phyloP scores from a whole-genome alignment of 495 filamentous ascomycete genomes.

The Penicillium cataractarum region DNA sequence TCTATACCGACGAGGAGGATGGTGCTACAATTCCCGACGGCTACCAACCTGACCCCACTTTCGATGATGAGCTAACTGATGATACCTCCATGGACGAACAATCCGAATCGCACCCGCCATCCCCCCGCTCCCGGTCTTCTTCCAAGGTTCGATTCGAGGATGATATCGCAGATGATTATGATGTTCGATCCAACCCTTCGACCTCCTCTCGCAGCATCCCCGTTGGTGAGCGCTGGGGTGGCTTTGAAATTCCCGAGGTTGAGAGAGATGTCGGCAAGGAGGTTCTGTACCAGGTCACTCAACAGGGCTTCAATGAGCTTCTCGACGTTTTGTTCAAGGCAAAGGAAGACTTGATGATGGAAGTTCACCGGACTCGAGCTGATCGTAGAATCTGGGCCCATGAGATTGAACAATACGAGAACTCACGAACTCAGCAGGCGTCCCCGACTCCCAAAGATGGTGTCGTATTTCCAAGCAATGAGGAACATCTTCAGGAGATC shows the following conservation, averaged over 20 bases:
- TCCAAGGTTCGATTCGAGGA: slow-evolving; percentile 86
- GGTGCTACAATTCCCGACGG: slow-evolving; percentile 65
- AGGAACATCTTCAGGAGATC: slow-evolving; percentile 32
- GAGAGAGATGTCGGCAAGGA: slow-evolving; percentile 86
- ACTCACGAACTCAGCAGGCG: slow-evolving; percentile 27
- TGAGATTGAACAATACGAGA: slow-evolving; percentile 51
- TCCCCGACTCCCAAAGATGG: slow-evolving; percentile 16
- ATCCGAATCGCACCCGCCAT: slow-evolving; percentile 50
- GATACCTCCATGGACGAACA: slow-evolving; percentile 40
- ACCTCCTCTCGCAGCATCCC: slow-evolving; percentile 80
- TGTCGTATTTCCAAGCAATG: slow-evolving; percentile 3
- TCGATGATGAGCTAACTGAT: slow-evolving; percentile 43
- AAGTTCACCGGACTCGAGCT: slow-evolving; percentile 63
- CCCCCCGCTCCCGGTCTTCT: slow-evolving; percentile 77
- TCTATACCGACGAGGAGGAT: slow-evolving; percentile 83
- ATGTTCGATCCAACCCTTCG: slow-evolving; percentile 75
- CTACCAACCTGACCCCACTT: slow-evolving; percentile 65
- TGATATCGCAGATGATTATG: slow-evolving; percentile 66
- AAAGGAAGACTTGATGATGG: slow-evolving; percentile 77
- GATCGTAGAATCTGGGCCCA: slow-evolving; percentile 61
- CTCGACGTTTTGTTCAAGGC: slow-evolving; percentile 81
- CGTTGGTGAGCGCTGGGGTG: slow-evolving; percentile 75
- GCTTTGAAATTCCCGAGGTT: slow-evolving; percentile 77
- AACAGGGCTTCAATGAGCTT: slow-evolving; percentile 90
- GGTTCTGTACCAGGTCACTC: slow-evolving; percentile 84